phyloP scores from a whole-genome alignment of 2,329 filamentous ascomycete species.

The Aspergillus floridensis region DNA sequence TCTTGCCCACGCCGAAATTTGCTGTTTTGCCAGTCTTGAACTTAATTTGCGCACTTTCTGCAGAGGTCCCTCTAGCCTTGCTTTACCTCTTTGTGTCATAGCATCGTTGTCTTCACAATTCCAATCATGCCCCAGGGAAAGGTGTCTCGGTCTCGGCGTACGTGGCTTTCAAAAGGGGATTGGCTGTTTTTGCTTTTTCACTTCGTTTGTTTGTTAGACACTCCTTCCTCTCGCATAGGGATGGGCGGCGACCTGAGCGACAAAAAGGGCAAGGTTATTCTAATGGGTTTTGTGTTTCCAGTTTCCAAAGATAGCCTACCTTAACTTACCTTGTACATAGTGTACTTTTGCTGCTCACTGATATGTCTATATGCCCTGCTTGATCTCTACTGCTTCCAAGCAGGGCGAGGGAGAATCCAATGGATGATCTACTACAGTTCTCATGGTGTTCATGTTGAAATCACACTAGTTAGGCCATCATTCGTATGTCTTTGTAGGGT shows the following conservation, averaged over 20 bases:
- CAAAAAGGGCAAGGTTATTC: background rate
- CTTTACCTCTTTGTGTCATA: background rate
- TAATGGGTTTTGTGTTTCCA: too few species aligned
- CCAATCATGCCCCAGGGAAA: background rate
- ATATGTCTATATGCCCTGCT: too few species aligned
- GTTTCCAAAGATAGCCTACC: too few species aligned
- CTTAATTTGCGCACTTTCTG: background rate
- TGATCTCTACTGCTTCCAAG: too few species aligned
- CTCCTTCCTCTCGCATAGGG: background rate
- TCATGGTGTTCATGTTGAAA: too few species aligned
- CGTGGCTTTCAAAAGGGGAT: background rate
- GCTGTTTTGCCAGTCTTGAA: background rate
- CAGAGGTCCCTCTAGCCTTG: background rate
- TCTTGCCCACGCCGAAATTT: background rate
- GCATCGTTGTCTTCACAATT: background rate
- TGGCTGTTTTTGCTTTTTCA: background rate
- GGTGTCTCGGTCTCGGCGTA: background rate
- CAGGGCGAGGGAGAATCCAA: too few species aligned
- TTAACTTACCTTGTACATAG: too few species aligned
- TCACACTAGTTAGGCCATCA: too few species aligned
- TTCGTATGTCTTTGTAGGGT: too few species aligned
- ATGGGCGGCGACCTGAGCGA: background rate
- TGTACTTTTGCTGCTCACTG: too few species aligned
- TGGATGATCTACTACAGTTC: too few species aligned
- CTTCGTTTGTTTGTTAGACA: background rate